These are phyloP conservation scores for Tricholoma flavovirens DNA, from an alignment of 768 basidiomycete genomes.

Conservation along the genomic window DNA sequence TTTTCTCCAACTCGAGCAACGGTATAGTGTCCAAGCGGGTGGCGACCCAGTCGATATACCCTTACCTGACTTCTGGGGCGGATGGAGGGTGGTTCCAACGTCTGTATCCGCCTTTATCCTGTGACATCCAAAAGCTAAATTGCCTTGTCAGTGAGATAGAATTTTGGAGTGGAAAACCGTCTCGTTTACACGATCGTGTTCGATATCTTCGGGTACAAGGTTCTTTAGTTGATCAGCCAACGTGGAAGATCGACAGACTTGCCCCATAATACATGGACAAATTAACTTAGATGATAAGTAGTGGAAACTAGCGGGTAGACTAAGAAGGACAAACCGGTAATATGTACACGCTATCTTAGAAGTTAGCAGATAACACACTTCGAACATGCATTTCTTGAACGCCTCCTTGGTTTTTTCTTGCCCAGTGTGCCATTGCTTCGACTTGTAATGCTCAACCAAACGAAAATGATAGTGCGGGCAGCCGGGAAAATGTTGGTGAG, in stretches of 20 bases:
- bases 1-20: conserved; percentile 50
- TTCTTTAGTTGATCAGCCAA: conserved; percentile 40
- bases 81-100: conserved; percentile 92
- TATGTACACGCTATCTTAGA: background rate
- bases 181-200: conserved; percentile 87
- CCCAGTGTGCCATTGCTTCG: conserved; percentile 42
- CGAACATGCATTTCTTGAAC: conserved; percentile 38
- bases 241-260: conserved; percentile 78
- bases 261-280: conserved; percentile 47
- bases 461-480: conserved; percentile 44
- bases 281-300: too few species aligned
- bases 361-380: too few species aligned
- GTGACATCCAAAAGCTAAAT: conserved; percentile 5
- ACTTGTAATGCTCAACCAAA: conserved; percentile 48
- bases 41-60: conserved; percentile 48
- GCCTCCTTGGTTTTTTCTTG: conserved; percentile 31
- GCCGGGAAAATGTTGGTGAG: conserved; percentile 30
- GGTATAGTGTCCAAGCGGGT: conserved; percentile 44
- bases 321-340: too few species aligned
- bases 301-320: too few species aligned
- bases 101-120: conserved; percentile 31
- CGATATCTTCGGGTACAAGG: conserved; percentile 58
- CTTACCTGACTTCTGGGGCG: conserved; percentile 92
- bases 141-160: conserved; percentile 72
- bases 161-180: conserved; percentile 97